A percentile compares a stretch with the other conserved stretches of the same genome.
phyloP scores from a whole-genome alignment of 352 stramenopile genomes.

The Aphanomyces cochlioides region DNA sequence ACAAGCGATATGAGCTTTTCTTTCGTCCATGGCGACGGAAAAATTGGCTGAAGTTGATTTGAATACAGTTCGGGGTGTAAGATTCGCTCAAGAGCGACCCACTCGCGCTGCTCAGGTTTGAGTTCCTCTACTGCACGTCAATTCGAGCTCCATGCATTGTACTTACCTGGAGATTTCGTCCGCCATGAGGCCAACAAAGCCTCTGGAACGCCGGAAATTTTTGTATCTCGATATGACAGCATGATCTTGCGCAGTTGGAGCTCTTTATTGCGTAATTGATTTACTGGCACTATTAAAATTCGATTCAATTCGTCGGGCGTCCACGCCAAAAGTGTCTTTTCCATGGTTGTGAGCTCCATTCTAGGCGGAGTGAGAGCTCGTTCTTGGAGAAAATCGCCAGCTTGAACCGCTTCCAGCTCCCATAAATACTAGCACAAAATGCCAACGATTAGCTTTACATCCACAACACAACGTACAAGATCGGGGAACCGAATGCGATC shows the following conservation, averaged over 20 bases:
- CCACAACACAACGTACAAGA: conserved; percentile 19
- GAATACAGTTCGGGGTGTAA: conserved; percentile 72
- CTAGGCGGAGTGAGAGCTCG: not conserved
- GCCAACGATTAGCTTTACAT: not conserved
- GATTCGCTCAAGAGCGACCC: conserved; percentile 62
- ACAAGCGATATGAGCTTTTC: conserved; percentile 59
- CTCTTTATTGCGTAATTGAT: conserved; percentile 66
- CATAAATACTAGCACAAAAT: conserved; percentile 48
- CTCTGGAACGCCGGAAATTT: conserved; percentile 2
- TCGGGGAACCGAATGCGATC: conserved; percentile 63
- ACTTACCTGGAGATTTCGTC: conserved; percentile 7
- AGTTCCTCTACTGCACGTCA: conserved; percentile 36
- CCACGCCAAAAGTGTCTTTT: conserved; percentile 55
- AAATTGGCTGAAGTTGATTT: conserved; percentile 44
- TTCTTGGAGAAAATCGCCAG: conserved; percentile 9
- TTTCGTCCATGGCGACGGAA: conserved; percentile 45
- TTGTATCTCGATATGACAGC: conserved; percentile 60
- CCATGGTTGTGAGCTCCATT: conserved; percentile 54
- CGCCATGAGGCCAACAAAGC: conserved; percentile 10
- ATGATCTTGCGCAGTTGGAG: conserved; percentile 72
- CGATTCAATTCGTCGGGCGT: conserved; percentile 63
- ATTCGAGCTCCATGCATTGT: not conserved
- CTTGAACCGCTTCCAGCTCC: conserved; percentile 41
- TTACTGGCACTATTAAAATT: conserved; percentile 69
- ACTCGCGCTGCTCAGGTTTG: conserved; percentile 63